Conservation (phyloP, 352 stramenopile species). For the Globisporangium alternatum region DNA sequence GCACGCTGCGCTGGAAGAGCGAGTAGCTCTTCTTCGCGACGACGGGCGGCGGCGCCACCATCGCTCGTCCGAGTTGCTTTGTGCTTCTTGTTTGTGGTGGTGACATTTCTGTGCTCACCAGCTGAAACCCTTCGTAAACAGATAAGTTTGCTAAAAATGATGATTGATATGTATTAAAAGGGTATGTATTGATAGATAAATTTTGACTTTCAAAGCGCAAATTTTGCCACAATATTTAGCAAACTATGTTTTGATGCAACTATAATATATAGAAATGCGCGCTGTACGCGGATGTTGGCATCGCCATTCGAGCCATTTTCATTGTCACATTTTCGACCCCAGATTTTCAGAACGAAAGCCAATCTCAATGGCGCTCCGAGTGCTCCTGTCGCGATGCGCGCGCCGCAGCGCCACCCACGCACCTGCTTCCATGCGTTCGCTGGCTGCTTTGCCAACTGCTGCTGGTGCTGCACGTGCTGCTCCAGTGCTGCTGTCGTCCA, state of each 20-base stretch:
- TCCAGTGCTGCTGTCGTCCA: constrained; percentile 4
- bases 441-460: constrained; percentile 8
- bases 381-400: constrained; percentile 13
- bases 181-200: background rate
- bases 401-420: background rate
- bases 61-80: background rate
- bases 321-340: constrained; percentile 13
- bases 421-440: background rate
- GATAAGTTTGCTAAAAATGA: background rate
- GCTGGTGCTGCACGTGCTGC: constrained; percentile 12
- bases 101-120: background rate
- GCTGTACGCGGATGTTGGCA: background rate
- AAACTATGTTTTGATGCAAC: background rate
- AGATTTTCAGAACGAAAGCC: background rate
- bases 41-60: constrained; percentile 11
- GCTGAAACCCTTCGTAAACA: background rate
- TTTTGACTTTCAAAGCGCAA: background rate
- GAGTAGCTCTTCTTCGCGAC: constrained; percentile 54
- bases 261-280: background rate
- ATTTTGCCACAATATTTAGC: background rate
- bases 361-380: constrained; percentile 16
- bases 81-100: constrained; percentile 3
- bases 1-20: constrained; percentile 73
- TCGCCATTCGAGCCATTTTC: constrained; percentile 5
- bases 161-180: background rate